These are phyloP conservation scores for Cucurbita ficifolia DNA, from an alignment of 306 rosid species.

Conservation along the genomic window DNA sequence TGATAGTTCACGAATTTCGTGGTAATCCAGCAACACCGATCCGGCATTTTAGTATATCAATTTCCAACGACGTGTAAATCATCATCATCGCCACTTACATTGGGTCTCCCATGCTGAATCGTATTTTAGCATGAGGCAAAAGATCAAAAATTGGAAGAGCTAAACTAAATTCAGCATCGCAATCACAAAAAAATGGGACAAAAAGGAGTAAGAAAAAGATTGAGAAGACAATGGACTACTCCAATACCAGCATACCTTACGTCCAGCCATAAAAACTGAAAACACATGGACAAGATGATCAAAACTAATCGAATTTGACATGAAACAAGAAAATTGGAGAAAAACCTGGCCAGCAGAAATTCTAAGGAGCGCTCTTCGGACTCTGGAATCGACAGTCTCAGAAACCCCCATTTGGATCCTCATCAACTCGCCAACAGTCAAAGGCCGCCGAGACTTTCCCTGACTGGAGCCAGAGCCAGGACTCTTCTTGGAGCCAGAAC, in stretches of 20 bases:
- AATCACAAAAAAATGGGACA: neutral
- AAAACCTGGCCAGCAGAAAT: constrained; percentile 87
- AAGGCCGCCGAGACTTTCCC: constrained; percentile 45
- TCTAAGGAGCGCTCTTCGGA: constrained; percentile 71
- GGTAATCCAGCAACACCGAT: neutral
- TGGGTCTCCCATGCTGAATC: neutral
- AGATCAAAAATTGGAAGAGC: neutral
- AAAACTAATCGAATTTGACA: neutral
- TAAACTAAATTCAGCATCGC: neutral
- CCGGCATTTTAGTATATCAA: neutral
- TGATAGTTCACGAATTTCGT: neutral
- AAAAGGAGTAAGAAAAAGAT: neutral
- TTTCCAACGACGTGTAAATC: neutral
- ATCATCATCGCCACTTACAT: neutral
- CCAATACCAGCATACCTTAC: neutral
- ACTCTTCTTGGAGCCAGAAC: constrained; percentile 71
- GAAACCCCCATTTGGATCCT: constrained; percentile 94
- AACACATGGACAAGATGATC: neutral
- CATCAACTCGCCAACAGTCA: constrained; percentile 95
- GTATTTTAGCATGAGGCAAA: neutral
- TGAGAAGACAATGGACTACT: neutral
- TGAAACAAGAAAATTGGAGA: neutral
- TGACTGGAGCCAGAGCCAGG: constrained; percentile 46
- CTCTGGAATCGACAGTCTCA: constrained; percentile 82
- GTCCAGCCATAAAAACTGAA: neutral